Base-by-base conservation (phyloP, 805 yeast species). In the Saccharomycopsis microspora region DNA sequence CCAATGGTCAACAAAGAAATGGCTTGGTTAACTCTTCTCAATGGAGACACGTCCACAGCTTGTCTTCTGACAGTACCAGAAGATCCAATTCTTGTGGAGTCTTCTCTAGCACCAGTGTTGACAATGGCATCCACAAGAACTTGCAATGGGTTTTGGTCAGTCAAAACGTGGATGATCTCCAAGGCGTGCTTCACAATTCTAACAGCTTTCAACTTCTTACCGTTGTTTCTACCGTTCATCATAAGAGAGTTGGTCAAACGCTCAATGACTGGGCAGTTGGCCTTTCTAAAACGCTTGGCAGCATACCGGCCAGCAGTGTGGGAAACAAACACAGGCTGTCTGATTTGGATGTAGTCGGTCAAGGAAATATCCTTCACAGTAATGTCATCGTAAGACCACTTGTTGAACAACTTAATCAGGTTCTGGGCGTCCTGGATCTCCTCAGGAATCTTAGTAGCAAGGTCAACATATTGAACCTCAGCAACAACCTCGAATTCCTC, bases 221-320 rank as follows among this genome's bases (percentile, higher is more conserved):
- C 99, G 85, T 94, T 93, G 94, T 93, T 93, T 82, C 97, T 90
- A 80, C 99, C 99, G 85, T 93, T 89, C 98, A 93, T 93, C 98
- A 93, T 93, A 71, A 93, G 80, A 58, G 98, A 85, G 90, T 93
- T 90, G 76, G 97, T 90, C 73, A 93, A 81, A 82, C 99, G 90
- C 84, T 93, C 99, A 64, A 93, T 73, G 72, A 93, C 83, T 68
- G 97, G 97, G 79, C 97, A 89, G 81, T 93, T 98, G 62, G 97
- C 93, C 85, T 93, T 93, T 84, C 97, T 89, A 85, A 93, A 93
- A 77, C 98, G 89, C 87, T 93, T 93, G 76, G 86, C 72, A 66
- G 97, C 97, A 78, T 90, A 93, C 76, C 96, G 90, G 72, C 98
- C 98, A 65, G 98, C 97, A 66, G 97, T 87, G 93, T 93, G 98